phyloP scores from a whole-genome alignment of 352 stramenopile genomes.

The Pythium brachiatum region DNA sequence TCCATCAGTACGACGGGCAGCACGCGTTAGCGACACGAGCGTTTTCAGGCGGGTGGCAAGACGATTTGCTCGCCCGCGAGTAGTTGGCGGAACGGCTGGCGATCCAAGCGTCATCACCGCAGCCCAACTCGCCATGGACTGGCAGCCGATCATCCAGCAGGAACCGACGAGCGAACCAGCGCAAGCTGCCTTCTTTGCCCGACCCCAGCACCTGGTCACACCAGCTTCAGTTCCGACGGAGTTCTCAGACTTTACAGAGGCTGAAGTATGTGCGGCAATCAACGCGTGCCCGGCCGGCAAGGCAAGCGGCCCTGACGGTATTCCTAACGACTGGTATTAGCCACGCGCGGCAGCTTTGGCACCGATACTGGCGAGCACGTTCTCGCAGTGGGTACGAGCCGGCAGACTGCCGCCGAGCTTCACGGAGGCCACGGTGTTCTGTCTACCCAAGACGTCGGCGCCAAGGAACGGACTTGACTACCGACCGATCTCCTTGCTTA shows the following conservation, averaged over 20 bases:
- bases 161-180: neutral
- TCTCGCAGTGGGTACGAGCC: neutral
- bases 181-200: neutral
- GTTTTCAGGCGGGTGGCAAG: neutral
- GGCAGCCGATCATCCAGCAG: neutral
- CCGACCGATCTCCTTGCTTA: conserved; percentile 7
- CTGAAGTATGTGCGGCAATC: neutral
- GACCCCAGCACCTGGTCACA: neutral
- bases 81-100: neutral
- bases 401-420: conserved; percentile 2
- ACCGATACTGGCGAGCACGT: neutral
- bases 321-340: conserved; percentile 15
- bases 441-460: neutral
- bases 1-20: neutral
- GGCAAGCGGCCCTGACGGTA: conserved; percentile 5
- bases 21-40: neutral
- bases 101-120: neutral
- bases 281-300: conserved; percentile 1
- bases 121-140: neutral
- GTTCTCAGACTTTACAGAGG: neutral
- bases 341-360: neutral
- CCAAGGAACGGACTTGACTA: conserved; percentile 4
- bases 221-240: neutral
- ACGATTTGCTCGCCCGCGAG: neutral
- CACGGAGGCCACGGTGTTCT: conserved; percentile 1